A percentile compares a stretch with the other conserved stretches of the same genome.
These are phyloP conservation scores for Myxozyma mucilagina DNA, from an alignment of 805 yeast species.

Conservation along the genomic window DNA sequence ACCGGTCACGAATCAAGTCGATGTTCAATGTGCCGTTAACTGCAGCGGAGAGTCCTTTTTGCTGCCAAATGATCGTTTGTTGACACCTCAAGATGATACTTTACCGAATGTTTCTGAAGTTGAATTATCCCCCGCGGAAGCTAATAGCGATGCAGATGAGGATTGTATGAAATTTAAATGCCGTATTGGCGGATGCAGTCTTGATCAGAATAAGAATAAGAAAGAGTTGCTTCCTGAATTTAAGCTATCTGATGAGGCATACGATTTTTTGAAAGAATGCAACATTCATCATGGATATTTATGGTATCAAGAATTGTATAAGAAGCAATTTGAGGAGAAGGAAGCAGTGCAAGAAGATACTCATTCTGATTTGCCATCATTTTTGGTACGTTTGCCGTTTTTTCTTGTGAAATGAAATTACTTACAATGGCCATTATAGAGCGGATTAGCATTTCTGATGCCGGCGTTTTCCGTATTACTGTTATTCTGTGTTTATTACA, in stretches of 20 bases:
- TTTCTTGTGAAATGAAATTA: neutral
- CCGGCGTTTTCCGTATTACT: neutral
- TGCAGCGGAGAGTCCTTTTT: neutral
- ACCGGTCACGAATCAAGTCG: neutral
- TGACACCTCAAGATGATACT: neutral
- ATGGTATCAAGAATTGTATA: neutral
- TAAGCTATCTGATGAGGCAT: neutral
- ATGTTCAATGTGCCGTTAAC: neutral
- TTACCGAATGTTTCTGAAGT: neutral
- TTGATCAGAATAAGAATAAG: neutral
- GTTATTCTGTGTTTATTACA: neutral
- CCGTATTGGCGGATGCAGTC: neutral
- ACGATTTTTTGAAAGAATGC: neutral
- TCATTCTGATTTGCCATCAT: neutral
- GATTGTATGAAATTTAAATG: too few species aligned
- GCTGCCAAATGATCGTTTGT: neutral
- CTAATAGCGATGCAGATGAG: neutral
- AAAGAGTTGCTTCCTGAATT: neutral
- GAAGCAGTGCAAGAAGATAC: neutral
- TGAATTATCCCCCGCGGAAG: neutral
- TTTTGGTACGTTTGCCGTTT: neutral
- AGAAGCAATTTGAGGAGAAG: neutral
- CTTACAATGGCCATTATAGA: neutral
- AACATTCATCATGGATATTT: neutral
- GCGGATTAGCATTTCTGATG: neutral